Percentiles rank a stretch among this genome's conserved stretches.
Conservation (phyloP, 805 yeast genomes). For the Wickerhamomyces ciferrii region DNA sequence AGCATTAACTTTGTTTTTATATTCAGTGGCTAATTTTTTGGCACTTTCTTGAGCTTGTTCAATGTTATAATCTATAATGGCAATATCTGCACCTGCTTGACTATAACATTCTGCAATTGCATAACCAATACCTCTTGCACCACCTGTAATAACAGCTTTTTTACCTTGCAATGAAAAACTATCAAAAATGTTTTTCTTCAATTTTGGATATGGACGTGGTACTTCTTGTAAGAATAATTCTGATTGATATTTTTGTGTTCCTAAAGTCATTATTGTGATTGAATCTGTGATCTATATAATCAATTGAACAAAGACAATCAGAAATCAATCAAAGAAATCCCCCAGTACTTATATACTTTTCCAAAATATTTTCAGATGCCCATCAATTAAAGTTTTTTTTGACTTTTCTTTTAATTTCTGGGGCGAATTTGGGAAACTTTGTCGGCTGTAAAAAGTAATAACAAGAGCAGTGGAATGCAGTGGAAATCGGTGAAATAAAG, state of each 20-base stretch:
- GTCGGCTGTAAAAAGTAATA: background rate
- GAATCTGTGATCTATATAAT: too few species aligned
- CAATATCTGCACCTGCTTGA: constrained; percentile 84
- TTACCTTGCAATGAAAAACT: constrained; percentile 77
- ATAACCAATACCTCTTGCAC: constrained; percentile 77
- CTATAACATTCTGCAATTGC: constrained; percentile 80
- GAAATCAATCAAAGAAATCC: background rate
- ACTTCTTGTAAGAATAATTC: constrained; percentile 27
- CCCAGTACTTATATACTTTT: background rate
- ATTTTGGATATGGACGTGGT: constrained; percentile 49
- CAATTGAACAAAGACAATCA: too few species aligned
- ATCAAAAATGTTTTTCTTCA: constrained; percentile 51
- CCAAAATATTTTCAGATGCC: too few species aligned
- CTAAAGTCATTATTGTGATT: constrained; percentile 2
- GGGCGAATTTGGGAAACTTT: background rate
- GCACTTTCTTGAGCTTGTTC: constrained; percentile 53
- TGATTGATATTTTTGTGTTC: constrained; percentile 17
- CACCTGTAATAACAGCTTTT: constrained; percentile 82
- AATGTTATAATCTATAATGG: constrained; percentile 28
- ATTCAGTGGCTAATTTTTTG: constrained; percentile 44
- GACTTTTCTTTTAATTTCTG: background rate
- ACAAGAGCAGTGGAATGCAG: background rate
- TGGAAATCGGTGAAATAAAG: background rate
- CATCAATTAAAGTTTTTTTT: background rate
- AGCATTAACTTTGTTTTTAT: constrained; percentile 59